These are phyloP conservation scores for Mucor racemosus DNA, from an alignment of 371 early-diverging fungal genomes.

Conservation along the genomic window DNA sequence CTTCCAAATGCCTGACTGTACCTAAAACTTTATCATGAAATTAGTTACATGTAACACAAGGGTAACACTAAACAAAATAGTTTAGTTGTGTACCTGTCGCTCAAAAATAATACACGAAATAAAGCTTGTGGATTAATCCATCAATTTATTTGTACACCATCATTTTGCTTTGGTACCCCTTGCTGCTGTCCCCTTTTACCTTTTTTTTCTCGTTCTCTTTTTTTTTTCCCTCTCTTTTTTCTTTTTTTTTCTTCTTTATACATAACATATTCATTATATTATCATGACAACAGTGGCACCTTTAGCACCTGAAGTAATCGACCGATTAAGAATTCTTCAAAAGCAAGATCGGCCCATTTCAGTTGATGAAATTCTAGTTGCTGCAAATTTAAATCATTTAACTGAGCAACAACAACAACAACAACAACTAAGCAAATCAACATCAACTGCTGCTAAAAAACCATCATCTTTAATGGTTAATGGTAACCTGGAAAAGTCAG, in stretches of 20 bases:
- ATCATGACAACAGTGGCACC: slow-evolving; percentile 13
- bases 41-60: not conserved
- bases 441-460: not conserved
- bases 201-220: slow-evolving; percentile 9
- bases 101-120: not conserved
- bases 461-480: slow-evolving; percentile 10
- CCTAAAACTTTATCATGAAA: not conserved
- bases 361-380: slow-evolving; percentile 37
- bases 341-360: slow-evolving; percentile 33
- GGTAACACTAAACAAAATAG: not conserved
- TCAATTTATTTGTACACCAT: slow-evolving; percentile 9
- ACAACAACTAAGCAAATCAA: slow-evolving; percentile 3
- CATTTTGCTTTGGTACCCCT: slow-evolving; percentile 1
- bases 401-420: slow-evolving; percentile 10
- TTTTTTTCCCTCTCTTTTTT: slow-evolving; percentile 4
- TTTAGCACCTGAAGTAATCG: slow-evolving; percentile 39
- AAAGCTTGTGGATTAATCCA: not conserved
- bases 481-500: slow-evolving; percentile 21
- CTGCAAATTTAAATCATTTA: slow-evolving; percentile 40
- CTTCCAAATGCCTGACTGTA: no score
- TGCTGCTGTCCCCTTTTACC: slow-evolving; percentile 4
- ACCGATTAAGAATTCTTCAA: slow-evolving; percentile 35
- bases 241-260: not conserved
- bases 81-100: slow-evolving; percentile 4
- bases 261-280: not conserved